Base-by-base conservation (phyloP, 169 alveolate species). In the Eimeria zaria region DNA sequence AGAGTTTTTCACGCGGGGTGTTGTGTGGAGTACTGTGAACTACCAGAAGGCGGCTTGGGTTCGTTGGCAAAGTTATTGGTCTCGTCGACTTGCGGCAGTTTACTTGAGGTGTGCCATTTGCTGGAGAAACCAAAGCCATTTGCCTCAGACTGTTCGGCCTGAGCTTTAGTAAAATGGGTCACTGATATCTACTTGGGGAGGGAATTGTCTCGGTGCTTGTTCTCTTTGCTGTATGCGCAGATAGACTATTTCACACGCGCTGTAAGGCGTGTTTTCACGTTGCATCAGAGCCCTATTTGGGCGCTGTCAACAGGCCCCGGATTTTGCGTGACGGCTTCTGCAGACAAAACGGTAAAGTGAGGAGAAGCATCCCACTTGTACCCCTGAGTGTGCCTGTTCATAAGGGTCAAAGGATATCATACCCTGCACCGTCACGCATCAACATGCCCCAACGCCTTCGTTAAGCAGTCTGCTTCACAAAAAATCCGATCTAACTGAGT, bases 241-340 rank as follows among this genome's bases (percentile, higher is more conserved):
- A 89, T 94, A 7, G 96, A 97, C 96, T 98, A 98, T 95, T 64
- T 95, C 89, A 97, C 97, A 27, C 96, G 98, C 55, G 97, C 97
- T 78, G 94, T 99, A 62, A 98, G 98, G 95, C 98, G 98, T 44
- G 98, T 98, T 27, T 97, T 97, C 96, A 96, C 98, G 76, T 97
- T 98, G 41, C 99, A 99, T 91, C 98, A 98, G 48, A 97, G 97
- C 48, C 98, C 99, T 11, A 98, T 99, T 55, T 91, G 97, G 83
- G 97, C 99, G 11, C 95, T 98, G 18, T 95, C 98, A n/a, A 98
- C 98, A 51, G 97, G 97, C 95, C 99, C 98, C 78, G 99, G 99
- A 22, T 99, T 98, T 93, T 99, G 99, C 95, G 99, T 98, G 9
- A 99, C 99, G 27, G 99, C 99, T 0, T 97, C 98, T 84, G 98